These are phyloP conservation scores for Grigorovia humatica DNA, from an alignment of 805 yeast genomes.

Conservation along the genomic window DNA sequence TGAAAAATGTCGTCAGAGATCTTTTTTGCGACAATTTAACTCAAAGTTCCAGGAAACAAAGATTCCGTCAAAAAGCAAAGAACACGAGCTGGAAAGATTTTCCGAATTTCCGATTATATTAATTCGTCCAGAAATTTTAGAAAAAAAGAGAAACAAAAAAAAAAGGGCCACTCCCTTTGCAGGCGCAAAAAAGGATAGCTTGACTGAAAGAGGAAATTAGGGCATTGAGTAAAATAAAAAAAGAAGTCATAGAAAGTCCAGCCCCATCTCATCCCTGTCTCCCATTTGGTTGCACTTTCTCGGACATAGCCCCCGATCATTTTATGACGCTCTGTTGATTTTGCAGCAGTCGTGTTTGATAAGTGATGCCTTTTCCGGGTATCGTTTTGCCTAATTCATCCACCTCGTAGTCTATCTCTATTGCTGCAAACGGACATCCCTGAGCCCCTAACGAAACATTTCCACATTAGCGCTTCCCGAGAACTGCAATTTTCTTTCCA, in stretches of 20 bases:
- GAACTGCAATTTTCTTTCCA: too few relatives aligned
- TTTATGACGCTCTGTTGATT: neutral
- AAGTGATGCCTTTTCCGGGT: neutral
- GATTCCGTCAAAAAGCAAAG: too few relatives aligned
- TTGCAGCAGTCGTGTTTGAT: neutral
- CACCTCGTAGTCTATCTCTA: neutral
- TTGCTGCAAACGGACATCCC: neutral
- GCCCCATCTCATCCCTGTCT: neutral
- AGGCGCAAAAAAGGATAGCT: neutral
- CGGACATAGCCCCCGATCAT: neutral
- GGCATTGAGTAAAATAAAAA: neutral
- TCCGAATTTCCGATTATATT: too few relatives aligned
- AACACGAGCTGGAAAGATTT: too few relatives aligned
- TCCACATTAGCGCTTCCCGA: neutral
- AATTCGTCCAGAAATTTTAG: too few relatives aligned
- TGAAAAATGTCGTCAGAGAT: neutral
- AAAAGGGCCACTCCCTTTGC: too few relatives aligned
- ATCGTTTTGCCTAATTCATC: neutral
- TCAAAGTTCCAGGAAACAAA: too few relatives aligned
- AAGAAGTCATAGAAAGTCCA: neutral
- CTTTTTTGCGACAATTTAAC: too few relatives aligned
- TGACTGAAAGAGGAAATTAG: neutral
- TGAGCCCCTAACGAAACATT: neutral
- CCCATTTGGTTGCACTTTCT: neutral
- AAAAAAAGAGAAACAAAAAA: neutral